A percentile compares a stretch with the other conserved stretches of the same genome.
phyloP scores from a whole-genome alignment of 495 filamentous ascomycete genomes.

The Annulohypoxylon bovei region DNA sequence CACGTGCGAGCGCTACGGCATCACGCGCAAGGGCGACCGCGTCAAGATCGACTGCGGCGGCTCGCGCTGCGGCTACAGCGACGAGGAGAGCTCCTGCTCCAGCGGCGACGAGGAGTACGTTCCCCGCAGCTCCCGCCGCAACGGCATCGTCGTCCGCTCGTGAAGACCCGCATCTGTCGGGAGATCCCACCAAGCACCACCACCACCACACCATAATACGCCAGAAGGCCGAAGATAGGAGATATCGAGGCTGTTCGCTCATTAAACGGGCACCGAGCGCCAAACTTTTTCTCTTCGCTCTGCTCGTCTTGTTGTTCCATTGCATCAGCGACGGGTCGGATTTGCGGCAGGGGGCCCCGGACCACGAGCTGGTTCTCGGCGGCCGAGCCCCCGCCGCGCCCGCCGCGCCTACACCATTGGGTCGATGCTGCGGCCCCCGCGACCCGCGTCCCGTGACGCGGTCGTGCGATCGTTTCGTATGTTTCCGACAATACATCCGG shows the following conservation, averaged over 20 bases:
- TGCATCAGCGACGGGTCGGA: constrained; percentile 43
- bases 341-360: constrained; percentile 26
- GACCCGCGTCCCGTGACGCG: constrained; percentile 11
- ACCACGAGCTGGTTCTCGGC: constrained; percentile 44
- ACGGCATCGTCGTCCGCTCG: constrained; percentile 78
- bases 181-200: constrained; percentile 43
- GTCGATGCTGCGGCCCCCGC: constrained; percentile 52
- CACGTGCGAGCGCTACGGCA: constrained; percentile 93
- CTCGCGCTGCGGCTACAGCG: constrained; percentile 79
- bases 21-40: constrained; percentile 89
- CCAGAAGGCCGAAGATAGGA: constrained; percentile 45
- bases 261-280: constrained; percentile 41
- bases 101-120: constrained; percentile 67
- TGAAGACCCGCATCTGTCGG: constrained; percentile 43
- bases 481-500: constrained; percentile 39
- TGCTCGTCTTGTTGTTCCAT: constrained; percentile 45
- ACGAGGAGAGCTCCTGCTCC: constrained; percentile 64
- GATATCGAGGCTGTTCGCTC: constrained; percentile 47
- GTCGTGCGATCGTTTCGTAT: constrained; percentile 49
- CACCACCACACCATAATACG: constrained; percentile 33
- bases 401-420: constrained; percentile 46
- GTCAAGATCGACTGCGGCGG: constrained; percentile 96
- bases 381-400: constrained; percentile 24
- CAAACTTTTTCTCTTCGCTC: constrained; percentile 26
- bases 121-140: constrained; percentile 69